Base-by-base conservation (phyloP, 352 stramenopile species). In the Phytopythium ostracodes region DNA sequence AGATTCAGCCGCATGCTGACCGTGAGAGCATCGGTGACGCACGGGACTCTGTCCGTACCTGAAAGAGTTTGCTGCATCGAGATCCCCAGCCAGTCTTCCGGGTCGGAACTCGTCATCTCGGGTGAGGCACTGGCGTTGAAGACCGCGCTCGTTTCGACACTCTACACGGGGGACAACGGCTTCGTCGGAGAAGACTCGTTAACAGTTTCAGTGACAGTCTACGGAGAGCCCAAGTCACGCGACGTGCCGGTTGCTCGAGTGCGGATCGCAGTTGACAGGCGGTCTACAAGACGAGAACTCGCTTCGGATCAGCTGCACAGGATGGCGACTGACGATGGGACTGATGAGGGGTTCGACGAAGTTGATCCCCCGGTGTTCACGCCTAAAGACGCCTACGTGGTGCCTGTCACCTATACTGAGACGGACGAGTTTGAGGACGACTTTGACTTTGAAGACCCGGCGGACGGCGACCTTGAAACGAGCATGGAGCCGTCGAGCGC, bases 31-130 rank as follows among this genome's bases (percentile, higher is more conserved):
- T 47, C 40, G 8, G 65, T 73, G 2, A 18, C n/a, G 17, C 55
- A 73, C 47, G 68, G 68, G 7, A 56, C 14, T 25, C 49, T 76
- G 17, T 67, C 20, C 20, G 51, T 73, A 31, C 65, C 68, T 24
- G 56, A 33, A 2, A 56, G 52, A 29, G 44, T 76, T 29, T 76
- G 66, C 35, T 73, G 68, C 35, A 59, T 76, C 31, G 63, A 70
- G 50, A 64, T 76, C 42, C 62, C 29, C 24, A 24, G 53, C 20
- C 53, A 24, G 7, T 42, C 55, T 14, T 2, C 29, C 11, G 55
- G 56, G 38, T 62, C 51, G 55, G 56, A 70, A 15, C 42, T 76
- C 35, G 52, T 62, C 40, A 54, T 76, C 25, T 60, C 71, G 22
- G 68, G 68, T 7, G 44, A 67, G 4, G 55, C 62, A 29, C 3